These are phyloP conservation scores for Sonneratia alba DNA, from an alignment of 345 rosid genomes.

Conservation along the genomic window DNA sequence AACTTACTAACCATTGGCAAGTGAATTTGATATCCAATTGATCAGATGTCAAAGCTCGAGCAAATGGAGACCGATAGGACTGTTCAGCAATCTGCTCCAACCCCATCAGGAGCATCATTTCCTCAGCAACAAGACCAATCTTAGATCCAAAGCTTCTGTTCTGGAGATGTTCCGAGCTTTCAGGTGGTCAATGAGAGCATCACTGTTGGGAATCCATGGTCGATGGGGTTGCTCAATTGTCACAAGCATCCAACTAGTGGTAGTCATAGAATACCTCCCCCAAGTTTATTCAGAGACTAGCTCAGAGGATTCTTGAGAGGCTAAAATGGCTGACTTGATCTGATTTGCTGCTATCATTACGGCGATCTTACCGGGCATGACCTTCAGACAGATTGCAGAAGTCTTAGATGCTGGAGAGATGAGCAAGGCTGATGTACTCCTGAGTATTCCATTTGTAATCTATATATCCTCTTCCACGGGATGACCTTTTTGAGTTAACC, in stretches of 20 bases:
- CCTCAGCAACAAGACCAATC: conserved; percentile 5
- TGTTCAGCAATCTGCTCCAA: conserved; percentile 1
- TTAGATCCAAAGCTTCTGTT: not conserved
- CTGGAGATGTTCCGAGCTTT: not conserved
- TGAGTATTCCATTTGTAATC: not conserved
- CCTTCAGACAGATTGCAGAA: conserved; percentile 46
- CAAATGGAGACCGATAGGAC: conserved; percentile 1
- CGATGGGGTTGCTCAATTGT: conserved; percentile 34
- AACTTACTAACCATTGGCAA: not conserved
- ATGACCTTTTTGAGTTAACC: too few species aligned
- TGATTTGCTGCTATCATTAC: conserved; percentile 28
- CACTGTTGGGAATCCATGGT: conserved; percentile 30
- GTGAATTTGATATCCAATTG: not conserved
- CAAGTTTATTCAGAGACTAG: not conserved
- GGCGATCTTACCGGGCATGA: conserved; percentile 29
- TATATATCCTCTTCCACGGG: too few species aligned
- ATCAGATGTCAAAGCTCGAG: conserved; percentile 7
- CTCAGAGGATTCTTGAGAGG: not conserved
- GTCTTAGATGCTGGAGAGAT: conserved; percentile 39
- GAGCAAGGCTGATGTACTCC: conserved; percentile 19
- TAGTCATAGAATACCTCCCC: not conserved
- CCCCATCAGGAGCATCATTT: not conserved
- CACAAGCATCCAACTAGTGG: conserved; percentile 31
- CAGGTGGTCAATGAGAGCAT: conserved; percentile 9
- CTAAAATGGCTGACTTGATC: not conserved